A percentile compares a stretch with the other conserved stretches of the same genome.
Conservation (phyloP, 176 grass and related monocot genomes). For the Bolboschoenus planiculmis region DNA sequence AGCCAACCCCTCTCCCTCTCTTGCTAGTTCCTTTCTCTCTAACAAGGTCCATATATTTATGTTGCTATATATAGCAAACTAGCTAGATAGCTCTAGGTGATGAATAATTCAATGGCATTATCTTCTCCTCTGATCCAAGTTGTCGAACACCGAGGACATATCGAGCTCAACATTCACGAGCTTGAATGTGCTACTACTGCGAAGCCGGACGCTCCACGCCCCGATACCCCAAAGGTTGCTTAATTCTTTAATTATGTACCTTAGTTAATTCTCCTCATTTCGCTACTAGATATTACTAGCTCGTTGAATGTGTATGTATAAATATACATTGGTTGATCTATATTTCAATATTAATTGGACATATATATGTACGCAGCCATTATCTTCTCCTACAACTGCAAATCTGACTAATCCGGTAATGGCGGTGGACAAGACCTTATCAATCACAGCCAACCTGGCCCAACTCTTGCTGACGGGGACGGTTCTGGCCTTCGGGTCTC, state of each 20-base stretch:
- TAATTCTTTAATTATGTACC: no score
- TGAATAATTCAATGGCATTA: neutral
- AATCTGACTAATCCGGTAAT: neutral
- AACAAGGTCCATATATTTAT: no score
- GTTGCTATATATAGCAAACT: no score
- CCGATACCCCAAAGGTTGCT: neutral
- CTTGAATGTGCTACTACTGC: neutral
- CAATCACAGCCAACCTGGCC: neutral
- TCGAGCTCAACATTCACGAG: neutral
- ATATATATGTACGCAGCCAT: neutral
- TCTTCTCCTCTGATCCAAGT: neutral
- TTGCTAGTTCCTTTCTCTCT: neutral
- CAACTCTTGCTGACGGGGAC: slow-evolving; percentile 26
- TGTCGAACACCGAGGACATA: neutral
- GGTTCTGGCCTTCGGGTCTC: slow-evolving; percentile 37
- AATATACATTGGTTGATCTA: no score
- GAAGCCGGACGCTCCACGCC: neutral
- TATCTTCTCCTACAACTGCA: neutral
- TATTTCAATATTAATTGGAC: no score
- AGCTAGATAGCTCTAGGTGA: neutral
- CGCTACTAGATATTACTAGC: no score
- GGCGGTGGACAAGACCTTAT: slow-evolving; percentile 13
- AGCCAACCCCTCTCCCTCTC: no score
- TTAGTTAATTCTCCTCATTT: no score
- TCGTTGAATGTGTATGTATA: no score